phyloP scores from a whole-genome alignment of 2,329 filamentous ascomycete species.

The Diaporthe sp. region DNA sequence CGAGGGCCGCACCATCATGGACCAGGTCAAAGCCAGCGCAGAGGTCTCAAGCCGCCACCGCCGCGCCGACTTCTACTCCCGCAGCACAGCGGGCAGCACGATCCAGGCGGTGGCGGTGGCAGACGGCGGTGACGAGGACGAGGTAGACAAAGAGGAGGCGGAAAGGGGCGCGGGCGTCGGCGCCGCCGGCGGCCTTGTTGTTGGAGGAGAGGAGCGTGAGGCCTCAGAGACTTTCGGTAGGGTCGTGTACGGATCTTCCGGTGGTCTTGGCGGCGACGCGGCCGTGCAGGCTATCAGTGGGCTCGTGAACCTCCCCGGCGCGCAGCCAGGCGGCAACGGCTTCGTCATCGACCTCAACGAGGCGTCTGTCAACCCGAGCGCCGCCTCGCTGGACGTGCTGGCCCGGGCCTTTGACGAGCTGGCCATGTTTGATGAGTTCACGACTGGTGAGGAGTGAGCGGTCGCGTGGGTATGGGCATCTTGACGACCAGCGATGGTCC shows the following conservation, averaged over 20 bases:
- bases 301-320: background rate
- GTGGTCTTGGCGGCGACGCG: too few relatives aligned
- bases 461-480: too few relatives aligned
- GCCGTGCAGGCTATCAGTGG: background rate
- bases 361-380: constrained; percentile 14
- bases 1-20: constrained; percentile 33
- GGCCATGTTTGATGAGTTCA: constrained; percentile 27
- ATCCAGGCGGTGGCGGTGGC: too few relatives aligned
- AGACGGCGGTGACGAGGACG: background rate
- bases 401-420: constrained; percentile 6
- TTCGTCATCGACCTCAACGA: constrained; percentile 32
- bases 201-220: too few relatives aligned
- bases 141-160: background rate
- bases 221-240: background rate
- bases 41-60: background rate
- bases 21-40: background rate
- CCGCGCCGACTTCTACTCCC: background rate
- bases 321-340: background rate
- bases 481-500: too few relatives aligned
- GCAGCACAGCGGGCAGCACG: too few relatives aligned
- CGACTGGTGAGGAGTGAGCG: background rate
- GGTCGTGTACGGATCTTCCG: background rate
- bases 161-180: too few relatives aligned
- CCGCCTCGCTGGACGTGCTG: constrained; percentile 15
- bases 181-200: background rate